A percentile compares a stretch with the other conserved stretches of the same genome.
Conservation (phyloP, 176 grass and related monocot genomes). For the Rhipidocladum racemiflorum region DNA sequence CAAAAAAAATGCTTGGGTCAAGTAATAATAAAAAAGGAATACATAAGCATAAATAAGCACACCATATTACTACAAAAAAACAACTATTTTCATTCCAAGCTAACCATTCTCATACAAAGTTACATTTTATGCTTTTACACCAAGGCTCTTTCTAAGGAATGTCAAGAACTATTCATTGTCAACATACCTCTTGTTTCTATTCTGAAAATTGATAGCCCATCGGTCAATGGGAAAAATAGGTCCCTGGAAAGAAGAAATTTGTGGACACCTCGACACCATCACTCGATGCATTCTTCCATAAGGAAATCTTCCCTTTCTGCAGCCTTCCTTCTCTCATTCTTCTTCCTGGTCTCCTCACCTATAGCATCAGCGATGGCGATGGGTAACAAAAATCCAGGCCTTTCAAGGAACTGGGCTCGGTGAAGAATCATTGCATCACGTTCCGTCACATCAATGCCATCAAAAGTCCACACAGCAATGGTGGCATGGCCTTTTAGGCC, state of each 20-base stretch:
- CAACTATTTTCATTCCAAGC: not conserved
- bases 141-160: not conserved
- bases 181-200: not conserved
- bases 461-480: slow-evolving; percentile 64
- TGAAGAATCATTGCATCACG: slow-evolving; percentile 86
- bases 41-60: not conserved
- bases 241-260: not conserved
- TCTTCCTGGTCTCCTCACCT: slow-evolving; percentile 67
- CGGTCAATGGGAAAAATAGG: not conserved
- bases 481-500: slow-evolving; percentile 75
- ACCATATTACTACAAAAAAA: not conserved
- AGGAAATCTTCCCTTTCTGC: slow-evolving; percentile 45
- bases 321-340: slow-evolving; percentile 42
- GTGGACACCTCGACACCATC: not conserved
- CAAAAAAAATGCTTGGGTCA: not conserved
- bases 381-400: slow-evolving; percentile 80
- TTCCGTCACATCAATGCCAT: slow-evolving; percentile 65
- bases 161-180: not conserved
- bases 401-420: slow-evolving; percentile 65
- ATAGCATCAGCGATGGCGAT: slow-evolving; percentile 72
- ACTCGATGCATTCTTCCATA: slow-evolving; percentile 39
- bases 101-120: not conserved
- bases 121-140: not conserved
- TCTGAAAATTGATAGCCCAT: not conserved
- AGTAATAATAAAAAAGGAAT: not conserved